A percentile compares a stretch with the other conserved stretches of the same genome.
These are phyloP conservation scores for Pistacia integerrima DNA, from an alignment of 345 rosid species.

Conservation along the genomic window DNA sequence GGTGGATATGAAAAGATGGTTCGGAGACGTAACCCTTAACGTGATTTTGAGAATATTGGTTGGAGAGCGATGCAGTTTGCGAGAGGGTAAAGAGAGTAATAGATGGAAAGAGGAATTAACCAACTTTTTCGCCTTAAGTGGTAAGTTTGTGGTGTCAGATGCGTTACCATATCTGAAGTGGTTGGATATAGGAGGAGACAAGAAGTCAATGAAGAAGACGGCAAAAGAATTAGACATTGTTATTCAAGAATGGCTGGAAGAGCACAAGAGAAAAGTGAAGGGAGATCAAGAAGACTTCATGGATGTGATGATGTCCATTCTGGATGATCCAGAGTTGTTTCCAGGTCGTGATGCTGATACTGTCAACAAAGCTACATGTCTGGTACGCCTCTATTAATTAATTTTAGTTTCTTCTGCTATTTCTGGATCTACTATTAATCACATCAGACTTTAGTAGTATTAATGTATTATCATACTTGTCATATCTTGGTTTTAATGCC, in stretches of 20 bases:
- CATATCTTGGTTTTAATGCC: no score
- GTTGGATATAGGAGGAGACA: slow-evolving; percentile 38
- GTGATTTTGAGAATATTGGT: slow-evolving; percentile 26
- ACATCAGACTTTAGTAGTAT: no score
- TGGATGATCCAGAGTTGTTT: background rate
- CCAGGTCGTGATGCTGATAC: slow-evolving; percentile 25
- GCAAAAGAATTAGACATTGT: slow-evolving; percentile 30
- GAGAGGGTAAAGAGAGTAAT: slow-evolving; percentile 7
- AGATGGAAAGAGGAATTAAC: background rate
- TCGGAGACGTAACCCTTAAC: slow-evolving; percentile 27
- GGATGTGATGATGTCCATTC: slow-evolving; percentile 35
- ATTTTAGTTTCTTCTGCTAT: background rate
- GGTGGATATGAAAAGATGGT: slow-evolving; percentile 45
- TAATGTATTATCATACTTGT: no score
- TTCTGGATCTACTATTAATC: no score
- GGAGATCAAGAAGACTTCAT: slow-evolving; percentile 29
- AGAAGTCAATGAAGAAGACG: slow-evolving; percentile 33
- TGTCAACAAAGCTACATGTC: slow-evolving; percentile 31
- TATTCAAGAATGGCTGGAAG: slow-evolving; percentile 29
- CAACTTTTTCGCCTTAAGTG: slow-evolving; percentile 13
- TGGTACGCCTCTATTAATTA: slow-evolving; percentile 19
- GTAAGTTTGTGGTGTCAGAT: slow-evolving; percentile 33
- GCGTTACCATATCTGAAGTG: slow-evolving; percentile 36
- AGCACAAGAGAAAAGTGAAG: slow-evolving; percentile 21
- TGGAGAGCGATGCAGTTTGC: slow-evolving; percentile 21